phyloP scores from a whole-genome alignment of 176 grass and related monocot species.

The Rhynchospora breviuscula region DNA sequence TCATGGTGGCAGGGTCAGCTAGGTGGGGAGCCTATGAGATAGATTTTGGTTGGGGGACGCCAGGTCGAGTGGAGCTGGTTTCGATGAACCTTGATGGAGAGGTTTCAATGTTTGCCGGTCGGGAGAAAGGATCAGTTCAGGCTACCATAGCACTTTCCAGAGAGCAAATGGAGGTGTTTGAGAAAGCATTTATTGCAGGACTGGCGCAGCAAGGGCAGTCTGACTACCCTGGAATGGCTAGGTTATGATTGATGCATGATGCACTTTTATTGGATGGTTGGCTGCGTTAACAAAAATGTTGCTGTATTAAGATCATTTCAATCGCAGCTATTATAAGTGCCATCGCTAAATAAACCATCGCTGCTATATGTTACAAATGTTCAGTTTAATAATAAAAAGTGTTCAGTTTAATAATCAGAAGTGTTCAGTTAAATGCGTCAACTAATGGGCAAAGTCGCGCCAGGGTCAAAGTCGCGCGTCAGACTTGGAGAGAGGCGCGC shows the following conservation, averaged over 20 bases:
- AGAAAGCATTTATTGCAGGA: slow-evolving; percentile 6
- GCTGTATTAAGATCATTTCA: not conserved
- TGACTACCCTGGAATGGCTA: not conserved
- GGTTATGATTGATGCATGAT: slow-evolving; percentile 2
- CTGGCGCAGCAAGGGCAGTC: not conserved
- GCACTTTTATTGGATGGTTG: not conserved
- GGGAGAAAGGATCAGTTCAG: slow-evolving; percentile 21
- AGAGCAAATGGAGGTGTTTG: slow-evolving; percentile 15
- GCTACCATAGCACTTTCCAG: not conserved
- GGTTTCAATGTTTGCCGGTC: slow-evolving; percentile 14
- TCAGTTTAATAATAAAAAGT: no score
- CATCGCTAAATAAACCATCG: no score
- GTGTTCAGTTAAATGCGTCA: no score
- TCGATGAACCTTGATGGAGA: slow-evolving; percentile 26
- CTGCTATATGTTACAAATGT: no score
- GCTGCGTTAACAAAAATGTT: not conserved
- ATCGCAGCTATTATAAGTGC: no score
- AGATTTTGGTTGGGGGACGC: slow-evolving; percentile 23
- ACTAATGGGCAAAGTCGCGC: no score
- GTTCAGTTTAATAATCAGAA: no score
- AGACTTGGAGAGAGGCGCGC: no score
- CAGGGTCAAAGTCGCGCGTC: no score
- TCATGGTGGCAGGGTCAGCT: slow-evolving; percentile 13
- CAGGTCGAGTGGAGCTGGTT: slow-evolving; percentile 18
- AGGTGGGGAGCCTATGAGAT: slow-evolving; percentile 13